Evolutionary conservation across 179 eudicot genomes (phyloP), one percentile per base, ranked within the genome.

Genomic region (Beta corolliflora): DNA sequence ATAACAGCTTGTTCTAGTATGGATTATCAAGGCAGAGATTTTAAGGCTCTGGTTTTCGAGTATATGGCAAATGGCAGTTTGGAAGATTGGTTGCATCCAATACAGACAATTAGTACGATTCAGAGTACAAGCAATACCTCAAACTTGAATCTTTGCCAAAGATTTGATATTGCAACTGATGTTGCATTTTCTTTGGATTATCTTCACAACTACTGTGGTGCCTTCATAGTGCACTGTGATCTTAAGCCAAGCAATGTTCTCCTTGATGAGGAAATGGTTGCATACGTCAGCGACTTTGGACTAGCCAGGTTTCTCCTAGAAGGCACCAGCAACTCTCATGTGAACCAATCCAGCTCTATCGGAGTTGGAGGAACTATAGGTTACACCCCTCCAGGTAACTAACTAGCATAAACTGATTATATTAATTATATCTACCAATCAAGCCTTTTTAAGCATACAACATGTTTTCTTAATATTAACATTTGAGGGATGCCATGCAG

Each of bases 201-300:
- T 64, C 82, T 86, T 52, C 84, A 86, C 76, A 58, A 77, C 65
- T 21, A 46, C 29, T 60, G 71, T 69, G 86, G 52, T 21, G 11
- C 60, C 18, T 5, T 70, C 0, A 31, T 86, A 59, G 70, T 83
- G 55, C 84, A 86, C 29, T 83, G 86, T 21, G 88, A 86, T 52
- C 80, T 86, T 3, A 86, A 86, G 75, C 86, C 88, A 44, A 83
- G 82, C 75, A 83, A 86, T 67, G 81, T 86, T 48, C 80, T 86
- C 50, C 70, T 86, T 11, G 86, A 86, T 45, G 70, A 77, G 3
- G 79, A 73, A 19, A 69, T 86, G 84, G 81, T 76, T 7, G 88
- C 88, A 18, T 78, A 79, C 18, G 76, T 86, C 12, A 65, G 75
- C 3, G 88, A 86, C 59, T 86, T 86, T 74, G 88, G 88, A 1